Evolutionary conservation across 805 yeast species (phyloP).

Genomic region (Jamesozyma piceae): DNA sequence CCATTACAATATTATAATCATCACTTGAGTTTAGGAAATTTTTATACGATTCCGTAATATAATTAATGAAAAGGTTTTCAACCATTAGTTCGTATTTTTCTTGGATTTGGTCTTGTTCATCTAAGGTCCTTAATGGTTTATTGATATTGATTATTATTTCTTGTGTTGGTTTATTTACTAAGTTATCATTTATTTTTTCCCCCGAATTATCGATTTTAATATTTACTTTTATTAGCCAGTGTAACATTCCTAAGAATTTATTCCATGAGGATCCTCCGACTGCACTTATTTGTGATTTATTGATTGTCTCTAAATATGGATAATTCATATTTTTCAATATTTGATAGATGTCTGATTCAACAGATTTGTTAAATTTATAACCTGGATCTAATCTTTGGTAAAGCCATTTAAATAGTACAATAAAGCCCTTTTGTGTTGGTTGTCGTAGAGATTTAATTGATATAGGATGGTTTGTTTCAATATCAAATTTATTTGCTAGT

Average conservation of each 20-base stretch:
- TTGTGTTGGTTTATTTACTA: constrained; percentile 24
- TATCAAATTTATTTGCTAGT: constrained; percentile 54
- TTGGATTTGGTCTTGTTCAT: constrained; percentile 26
- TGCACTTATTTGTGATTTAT: constrained; percentile 78
- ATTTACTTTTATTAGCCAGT: constrained; percentile 66
- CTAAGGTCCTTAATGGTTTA: constrained; percentile 19
- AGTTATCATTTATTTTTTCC: constrained; percentile 16
- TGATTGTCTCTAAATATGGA: constrained; percentile 73
- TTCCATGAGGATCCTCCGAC: constrained; percentile 91
- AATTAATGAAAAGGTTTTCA: constrained; percentile 44
- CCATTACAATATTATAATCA: constrained; percentile 45
- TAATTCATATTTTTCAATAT: constrained; percentile 58
- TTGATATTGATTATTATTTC: constrained; percentile 23
- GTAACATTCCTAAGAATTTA: constrained; percentile 66
- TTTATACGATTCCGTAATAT: constrained; percentile 57
- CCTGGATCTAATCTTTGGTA: constrained; percentile 74
- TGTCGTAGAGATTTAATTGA: constrained; percentile 53
- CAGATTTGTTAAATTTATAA: constrained; percentile 53
- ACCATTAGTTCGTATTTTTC: constrained; percentile 31
- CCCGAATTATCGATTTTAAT: constrained; percentile 32
- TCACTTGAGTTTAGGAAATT: constrained; percentile 57
- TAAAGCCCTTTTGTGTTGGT: constrained; percentile 86
- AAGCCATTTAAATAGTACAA: constrained; percentile 67
- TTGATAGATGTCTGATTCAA: constrained; percentile 67
- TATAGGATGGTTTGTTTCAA: constrained; percentile 63